These are phyloP conservation scores for Tubosaeta sp. DNA, from an alignment of 768 basidiomycete species.

Conservation along the genomic window DNA sequence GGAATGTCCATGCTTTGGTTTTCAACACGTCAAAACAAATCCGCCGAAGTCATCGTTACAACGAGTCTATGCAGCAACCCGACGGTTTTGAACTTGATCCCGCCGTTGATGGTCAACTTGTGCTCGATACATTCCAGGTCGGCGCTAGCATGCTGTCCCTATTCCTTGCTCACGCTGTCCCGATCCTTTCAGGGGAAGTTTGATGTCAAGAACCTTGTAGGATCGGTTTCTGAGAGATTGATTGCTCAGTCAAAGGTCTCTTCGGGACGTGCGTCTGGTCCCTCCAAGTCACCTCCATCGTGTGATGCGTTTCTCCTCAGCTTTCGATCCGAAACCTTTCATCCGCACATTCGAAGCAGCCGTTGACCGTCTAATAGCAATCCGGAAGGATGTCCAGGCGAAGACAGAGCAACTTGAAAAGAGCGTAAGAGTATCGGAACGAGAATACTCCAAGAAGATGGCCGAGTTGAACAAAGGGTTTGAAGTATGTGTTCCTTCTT, in stretches of 20 bases:
- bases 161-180: slow-evolving; percentile 7
- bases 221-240: slow-evolving; percentile 79
- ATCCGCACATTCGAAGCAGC: slow-evolving; percentile 88
- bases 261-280: slow-evolving; percentile 66
- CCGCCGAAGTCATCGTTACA: slow-evolving; percentile 5
- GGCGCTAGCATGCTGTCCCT: not conserved
- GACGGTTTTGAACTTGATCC: slow-evolving; percentile 42
- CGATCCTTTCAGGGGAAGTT: slow-evolving; percentile 71
- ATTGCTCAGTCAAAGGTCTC: slow-evolving; percentile 81
- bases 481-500: slow-evolving; percentile 54
- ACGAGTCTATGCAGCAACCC: slow-evolving; percentile 27
- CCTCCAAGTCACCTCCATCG: not conserved
- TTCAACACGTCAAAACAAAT: slow-evolving; percentile 33
- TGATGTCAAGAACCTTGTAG: slow-evolving; percentile 87
- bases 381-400: slow-evolving; percentile 86
- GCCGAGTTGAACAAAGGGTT: slow-evolving; percentile 90
- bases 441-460: slow-evolving; percentile 94
- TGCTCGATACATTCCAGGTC: slow-evolving; percentile 56
- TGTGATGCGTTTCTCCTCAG: slow-evolving; percentile 37
- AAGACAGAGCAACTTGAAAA: slow-evolving; percentile 93
- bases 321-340: slow-evolving; percentile 94
- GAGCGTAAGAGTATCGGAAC: slow-evolving; percentile 80
- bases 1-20: slow-evolving; percentile 39
- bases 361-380: slow-evolving; percentile 80
- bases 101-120: slow-evolving; percentile 48